Evolutionary conservation across 371 early-diverging fungal species (phyloP).

Genomic region (Mortierella sp.): DNA sequence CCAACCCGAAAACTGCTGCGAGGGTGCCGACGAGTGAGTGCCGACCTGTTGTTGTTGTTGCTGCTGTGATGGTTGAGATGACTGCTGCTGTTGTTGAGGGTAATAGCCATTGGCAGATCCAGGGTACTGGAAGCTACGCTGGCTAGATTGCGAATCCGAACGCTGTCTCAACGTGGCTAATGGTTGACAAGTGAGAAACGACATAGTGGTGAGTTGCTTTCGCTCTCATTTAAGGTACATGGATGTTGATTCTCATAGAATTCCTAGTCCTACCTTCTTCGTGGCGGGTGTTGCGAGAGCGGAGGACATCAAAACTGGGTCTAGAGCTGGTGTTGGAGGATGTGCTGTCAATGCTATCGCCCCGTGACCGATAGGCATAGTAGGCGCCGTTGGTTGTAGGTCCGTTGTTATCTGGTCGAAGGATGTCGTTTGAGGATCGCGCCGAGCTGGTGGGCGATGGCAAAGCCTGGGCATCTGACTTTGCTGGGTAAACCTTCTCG

Average conservation of each 20-base stretch:
- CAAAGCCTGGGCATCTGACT: slow-evolving; percentile 35
- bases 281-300: slow-evolving; percentile 36
- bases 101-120: slow-evolving; percentile 40
- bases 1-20: slow-evolving; percentile 69
- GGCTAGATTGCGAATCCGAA: slow-evolving; percentile 52
- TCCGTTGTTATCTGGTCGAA: slow-evolving; percentile 31
- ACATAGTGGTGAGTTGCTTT: not conserved
- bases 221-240: not conserved
- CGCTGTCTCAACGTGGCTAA: slow-evolving; percentile 46
- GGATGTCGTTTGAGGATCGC: slow-evolving; percentile 48
- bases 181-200: not conserved
- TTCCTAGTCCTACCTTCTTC: slow-evolving; percentile 37
- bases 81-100: slow-evolving; percentile 32
- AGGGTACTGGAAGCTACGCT: slow-evolving; percentile 39
- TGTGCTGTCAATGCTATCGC: slow-evolving; percentile 53
- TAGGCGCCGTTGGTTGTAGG: slow-evolving; percentile 29
- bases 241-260: not conserved
- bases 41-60: slow-evolving; percentile 39
- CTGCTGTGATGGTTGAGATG: slow-evolving; percentile 29
- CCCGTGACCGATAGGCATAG: slow-evolving; percentile 46
- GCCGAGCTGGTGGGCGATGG: slow-evolving; percentile 53
- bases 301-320: slow-evolving; percentile 53
- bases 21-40: slow-evolving; percentile 21
- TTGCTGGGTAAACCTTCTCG: slow-evolving; percentile 47
- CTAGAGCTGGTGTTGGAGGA: slow-evolving; percentile 47